phyloP scores from a whole-genome alignment of 1,139 yeast genomes.

The Protomyces lactucae-debilis region DNA sequence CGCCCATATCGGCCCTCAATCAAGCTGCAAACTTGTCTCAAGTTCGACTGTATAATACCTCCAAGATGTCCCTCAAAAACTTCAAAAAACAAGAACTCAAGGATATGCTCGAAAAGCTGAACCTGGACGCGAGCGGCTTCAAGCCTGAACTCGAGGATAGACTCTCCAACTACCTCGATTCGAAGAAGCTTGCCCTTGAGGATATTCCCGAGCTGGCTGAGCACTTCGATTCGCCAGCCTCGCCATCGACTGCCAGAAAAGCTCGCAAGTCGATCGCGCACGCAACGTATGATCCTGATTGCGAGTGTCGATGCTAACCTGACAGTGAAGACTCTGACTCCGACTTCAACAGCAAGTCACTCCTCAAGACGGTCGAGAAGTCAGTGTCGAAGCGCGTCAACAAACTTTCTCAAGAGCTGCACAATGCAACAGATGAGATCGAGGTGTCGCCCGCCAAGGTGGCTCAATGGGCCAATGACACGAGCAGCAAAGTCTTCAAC shows the following conservation, averaged over 20 bases:
- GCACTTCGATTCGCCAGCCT: conserved; percentile 23
- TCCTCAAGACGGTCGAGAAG: not conserved
- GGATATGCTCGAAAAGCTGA: conserved; percentile 13
- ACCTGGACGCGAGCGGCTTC: conserved; percentile 8
- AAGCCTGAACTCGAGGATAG: conserved; percentile 23
- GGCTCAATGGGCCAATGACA: conserved; percentile 23
- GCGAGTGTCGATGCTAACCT: not conserved
- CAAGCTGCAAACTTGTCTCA: no score
- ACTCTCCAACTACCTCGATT: conserved; percentile 14
- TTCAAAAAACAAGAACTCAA: conserved; percentile 20
- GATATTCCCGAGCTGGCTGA: conserved; percentile 20
- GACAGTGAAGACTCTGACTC: conserved; percentile 15
- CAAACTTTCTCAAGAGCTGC: not conserved
- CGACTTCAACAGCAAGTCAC: not conserved
- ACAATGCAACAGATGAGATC: conserved; percentile 8
- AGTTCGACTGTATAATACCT: not conserved
- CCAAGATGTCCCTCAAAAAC: conserved; percentile 3
- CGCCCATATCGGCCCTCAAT: no score
- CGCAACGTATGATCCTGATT: not conserved
- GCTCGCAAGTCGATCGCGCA: conserved; percentile 19
- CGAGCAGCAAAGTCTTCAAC: conserved; percentile 3
- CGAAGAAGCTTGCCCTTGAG: conserved; percentile 3
- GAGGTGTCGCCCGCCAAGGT: conserved; percentile 23
- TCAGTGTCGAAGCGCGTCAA: conserved; percentile 4
- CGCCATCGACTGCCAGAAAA: conserved; percentile 20